A percentile compares a stretch with the other conserved stretches of the same genome.
Evolutionary conservation across 306 rosid genomes (phyloP).

Genomic region (Rosa multiflora): DNA sequence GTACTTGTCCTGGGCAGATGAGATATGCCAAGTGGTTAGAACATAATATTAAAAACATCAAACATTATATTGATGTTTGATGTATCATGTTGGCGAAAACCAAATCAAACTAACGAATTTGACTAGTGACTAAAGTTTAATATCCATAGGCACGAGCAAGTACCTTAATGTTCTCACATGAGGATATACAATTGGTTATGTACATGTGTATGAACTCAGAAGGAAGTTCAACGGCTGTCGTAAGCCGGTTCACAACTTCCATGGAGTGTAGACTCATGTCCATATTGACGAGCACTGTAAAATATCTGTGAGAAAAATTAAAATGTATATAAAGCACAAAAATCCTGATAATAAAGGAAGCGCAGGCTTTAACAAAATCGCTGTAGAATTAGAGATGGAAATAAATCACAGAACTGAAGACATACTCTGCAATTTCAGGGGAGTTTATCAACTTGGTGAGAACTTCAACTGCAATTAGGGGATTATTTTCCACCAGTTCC

Average conservation of each 20-base stretch:
- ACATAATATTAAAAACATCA: background rate
- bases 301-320: conserved; percentile 67
- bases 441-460: conserved; percentile 88
- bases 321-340: conserved; percentile 37
- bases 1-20: conserved; percentile 79
- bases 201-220: conserved; percentile 94
- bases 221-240: conserved; percentile 95
- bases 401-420: conserved; percentile 14
- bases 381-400: conserved; percentile 19
- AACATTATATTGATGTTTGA: background rate
- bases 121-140: background rate
- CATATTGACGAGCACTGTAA: conserved; percentile 96
- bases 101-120: background rate
- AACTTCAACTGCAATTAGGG: conserved; percentile 92
- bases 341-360: conserved; percentile 20
- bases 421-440: conserved; percentile 90
- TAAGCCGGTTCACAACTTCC: conserved; percentile 99
- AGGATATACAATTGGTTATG: conserved; percentile 94
- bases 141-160: conserved; percentile 1
- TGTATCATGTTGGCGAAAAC: background rate
- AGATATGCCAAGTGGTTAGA: background rate
- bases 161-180: conserved; percentile 97
- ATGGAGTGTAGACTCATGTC: conserved; percentile 99
- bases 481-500: conserved; percentile 97
- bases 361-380: background rate